These are phyloP conservation scores for Yamadazyma mexicana DNA, from an alignment of 1,139 yeast species.

Conservation along the genomic window DNA sequence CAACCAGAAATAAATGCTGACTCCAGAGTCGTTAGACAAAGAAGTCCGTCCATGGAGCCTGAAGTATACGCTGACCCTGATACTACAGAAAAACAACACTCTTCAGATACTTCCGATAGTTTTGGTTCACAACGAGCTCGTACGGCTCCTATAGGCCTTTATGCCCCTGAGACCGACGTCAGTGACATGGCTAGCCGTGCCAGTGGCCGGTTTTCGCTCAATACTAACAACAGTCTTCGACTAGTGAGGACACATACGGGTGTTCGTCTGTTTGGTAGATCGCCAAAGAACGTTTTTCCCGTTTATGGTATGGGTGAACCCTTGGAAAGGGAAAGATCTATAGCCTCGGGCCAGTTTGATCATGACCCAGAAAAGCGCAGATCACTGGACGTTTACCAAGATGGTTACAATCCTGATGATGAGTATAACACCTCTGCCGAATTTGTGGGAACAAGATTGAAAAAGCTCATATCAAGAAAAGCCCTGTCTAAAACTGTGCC, in stretches of 20 bases:
- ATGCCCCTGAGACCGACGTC: slow-evolving; percentile 5
- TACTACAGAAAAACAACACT: slow-evolving; percentile 4
- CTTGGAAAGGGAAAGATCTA: slow-evolving; percentile 50
- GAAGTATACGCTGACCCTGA: neutral
- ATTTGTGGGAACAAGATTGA: slow-evolving; percentile 25
- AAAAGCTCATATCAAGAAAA: slow-evolving; percentile 11
- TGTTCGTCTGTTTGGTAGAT: slow-evolving; percentile 26
- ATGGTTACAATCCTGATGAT: neutral
- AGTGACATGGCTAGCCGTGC: slow-evolving; percentile 4
- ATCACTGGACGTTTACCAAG: neutral
- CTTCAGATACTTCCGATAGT: slow-evolving; percentile 8
- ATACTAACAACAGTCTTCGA: slow-evolving; percentile 4
- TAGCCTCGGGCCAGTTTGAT: slow-evolving; percentile 41
- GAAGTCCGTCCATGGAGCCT: slow-evolving; percentile 16
- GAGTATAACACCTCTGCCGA: slow-evolving; percentile 21
- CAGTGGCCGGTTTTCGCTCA: slow-evolving; percentile 3
- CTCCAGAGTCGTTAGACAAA: slow-evolving; percentile 65
- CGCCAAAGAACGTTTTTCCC: slow-evolving; percentile 79
- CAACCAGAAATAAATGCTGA: slow-evolving; percentile 77
- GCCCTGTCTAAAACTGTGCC: slow-evolving; percentile 2
- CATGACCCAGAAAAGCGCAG: neutral
- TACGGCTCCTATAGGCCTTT: slow-evolving; percentile 10
- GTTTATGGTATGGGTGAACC: slow-evolving; percentile 77
- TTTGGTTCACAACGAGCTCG: slow-evolving; percentile 3
- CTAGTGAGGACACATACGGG: slow-evolving; percentile 10